Conservation (phyloP, 176 grass and related monocot genomes). For the Thinopyrum elongatum region DNA sequence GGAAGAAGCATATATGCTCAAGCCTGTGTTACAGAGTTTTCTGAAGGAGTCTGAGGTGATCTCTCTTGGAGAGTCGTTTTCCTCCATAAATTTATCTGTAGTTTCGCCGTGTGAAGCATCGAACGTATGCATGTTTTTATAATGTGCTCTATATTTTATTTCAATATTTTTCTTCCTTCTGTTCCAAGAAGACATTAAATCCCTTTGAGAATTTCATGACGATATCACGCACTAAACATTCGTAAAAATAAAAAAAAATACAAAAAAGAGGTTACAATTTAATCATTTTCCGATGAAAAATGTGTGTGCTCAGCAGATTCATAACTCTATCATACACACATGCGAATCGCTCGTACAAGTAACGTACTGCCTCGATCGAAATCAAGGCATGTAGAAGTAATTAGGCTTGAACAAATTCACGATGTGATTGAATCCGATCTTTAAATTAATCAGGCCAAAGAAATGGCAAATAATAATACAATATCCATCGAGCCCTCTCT, state of each 20-base stretch:
- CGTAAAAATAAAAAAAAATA: not conserved
- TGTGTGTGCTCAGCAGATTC: not conserved
- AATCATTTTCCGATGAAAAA: not conserved
- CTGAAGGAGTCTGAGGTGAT: not conserved
- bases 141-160: not conserved
- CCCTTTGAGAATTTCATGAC: not conserved
- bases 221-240: not conserved
- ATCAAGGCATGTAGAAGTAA: not conserved
- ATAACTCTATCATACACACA: not conserved
- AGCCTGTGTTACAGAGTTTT: not conserved
- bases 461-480: slow-evolving; percentile 42
- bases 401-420: not conserved
- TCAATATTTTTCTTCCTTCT: not conserved
- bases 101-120: not conserved
- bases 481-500: slow-evolving; percentile 19
- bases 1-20: not conserved
- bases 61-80: not conserved
- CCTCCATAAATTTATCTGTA: not conserved
- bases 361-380: not conserved
- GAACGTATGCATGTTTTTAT: not conserved
- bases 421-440: not conserved
- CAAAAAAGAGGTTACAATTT: not conserved
- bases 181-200: not conserved
- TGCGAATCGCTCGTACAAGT: not conserved
- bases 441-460: slow-evolving; percentile 38